phyloP scores from a whole-genome alignment of 163 green algal genomes.

The Picocystis sp. region DNA sequence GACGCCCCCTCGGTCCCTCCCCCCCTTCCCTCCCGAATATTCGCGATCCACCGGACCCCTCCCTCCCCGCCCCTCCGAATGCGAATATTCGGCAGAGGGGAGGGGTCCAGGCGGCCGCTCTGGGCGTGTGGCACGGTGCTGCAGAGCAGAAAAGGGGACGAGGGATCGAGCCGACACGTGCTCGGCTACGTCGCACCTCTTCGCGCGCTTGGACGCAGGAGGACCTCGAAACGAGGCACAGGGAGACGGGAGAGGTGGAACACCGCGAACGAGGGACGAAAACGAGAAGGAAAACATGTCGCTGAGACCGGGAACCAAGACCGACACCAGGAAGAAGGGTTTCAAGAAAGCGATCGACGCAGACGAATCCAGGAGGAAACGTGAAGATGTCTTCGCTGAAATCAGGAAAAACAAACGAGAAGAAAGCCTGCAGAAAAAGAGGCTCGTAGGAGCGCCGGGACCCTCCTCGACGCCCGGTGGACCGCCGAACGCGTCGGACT shows the following conservation, averaged over 20 bases:
- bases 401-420: slow-evolving; percentile 92
- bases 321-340: slow-evolving; percentile 31
- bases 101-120: no score
- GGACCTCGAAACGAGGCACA: neutral
- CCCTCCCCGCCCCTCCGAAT: no score
- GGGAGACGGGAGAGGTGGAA: neutral
- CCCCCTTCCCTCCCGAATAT: no score
- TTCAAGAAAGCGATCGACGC: slow-evolving; percentile 80
- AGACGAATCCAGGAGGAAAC: slow-evolving; percentile 82
- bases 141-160: no score
- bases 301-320: neutral
- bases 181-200: no score
- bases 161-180: no score
- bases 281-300: no score
- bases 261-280: no score
- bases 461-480: neutral
- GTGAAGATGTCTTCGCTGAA: slow-evolving; percentile 91
- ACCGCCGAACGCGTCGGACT: slow-evolving; percentile 18
- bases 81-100: no score
- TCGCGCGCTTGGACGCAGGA: neutral
- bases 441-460: slow-evolving; percentile 16
- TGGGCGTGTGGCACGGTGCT: no score
- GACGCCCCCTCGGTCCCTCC: no score
- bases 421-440: slow-evolving; percentile 94
- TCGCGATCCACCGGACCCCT: no score